Evolutionary conservation across 2,329 filamentous ascomycete species (phyloP), one percentile per base, ranked within the genome.

Genomic region (Fusarium heterosporum): DNA sequence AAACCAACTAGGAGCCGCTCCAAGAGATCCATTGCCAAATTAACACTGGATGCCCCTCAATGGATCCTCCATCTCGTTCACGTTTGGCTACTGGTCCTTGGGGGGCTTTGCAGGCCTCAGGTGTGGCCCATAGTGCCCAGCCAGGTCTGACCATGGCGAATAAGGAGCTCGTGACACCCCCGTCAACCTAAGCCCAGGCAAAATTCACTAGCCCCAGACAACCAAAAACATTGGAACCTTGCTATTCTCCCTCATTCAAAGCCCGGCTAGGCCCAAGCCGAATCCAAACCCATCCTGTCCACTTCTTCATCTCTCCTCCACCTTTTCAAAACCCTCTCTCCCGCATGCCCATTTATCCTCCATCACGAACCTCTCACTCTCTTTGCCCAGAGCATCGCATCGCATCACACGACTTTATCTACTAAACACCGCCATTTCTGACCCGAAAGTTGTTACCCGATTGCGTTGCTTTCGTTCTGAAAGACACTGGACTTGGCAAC

Each of bases 161-260:
- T 68, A 47, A 66, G 36, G 57, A 57, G 61, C 65, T 49, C 45
- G 61, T 69, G 65, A 66, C 48, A 61, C 55, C 34, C 38, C 49
- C 46, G 28, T 42, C 30, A 53, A 51, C 39, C 61, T 45, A 56
- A 40, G 32, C 56, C 49, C 36, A 62, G 62, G 56, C 56, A 68
- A 68, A 61, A 65, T 61, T 61, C 55, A 62, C 58, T 64, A 69
- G 64, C 55, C 59, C 63, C 67, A 57, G 55, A 66, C 53, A 69
- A 69, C 55, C 46, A 68, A 69, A 71, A 66, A 57, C 45, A 51
- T 40, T 61, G 55, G 57, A 61, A 54, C 64, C 62, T 50, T 47
- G 56, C 19, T 53, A 52, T 54, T 61, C 64, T 63, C 60, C 60
- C 59, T 64, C 59, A 67, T 63, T 64, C 59, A 64, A 64, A 64